phyloP scores from a whole-genome alignment of 1,139 yeast species.

The Nakaseomyces glabratus region DNA sequence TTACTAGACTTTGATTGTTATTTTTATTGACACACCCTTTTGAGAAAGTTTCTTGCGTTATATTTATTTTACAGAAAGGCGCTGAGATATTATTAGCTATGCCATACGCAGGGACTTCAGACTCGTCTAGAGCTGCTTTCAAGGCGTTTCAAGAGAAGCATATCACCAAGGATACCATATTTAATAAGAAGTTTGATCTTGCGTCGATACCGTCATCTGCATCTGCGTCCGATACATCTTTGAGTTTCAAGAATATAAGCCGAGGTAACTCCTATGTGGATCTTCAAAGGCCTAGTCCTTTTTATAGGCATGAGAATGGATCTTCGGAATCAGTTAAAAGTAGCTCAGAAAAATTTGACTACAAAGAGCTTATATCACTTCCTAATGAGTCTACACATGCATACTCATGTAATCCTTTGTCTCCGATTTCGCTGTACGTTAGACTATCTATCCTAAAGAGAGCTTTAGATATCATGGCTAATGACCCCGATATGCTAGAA shows the following conservation, averaged over 20 bases:
- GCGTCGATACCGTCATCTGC: constrained; percentile 9
- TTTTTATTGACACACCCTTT: no score
- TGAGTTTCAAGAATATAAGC: background rate
- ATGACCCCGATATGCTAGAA: constrained; percentile 25
- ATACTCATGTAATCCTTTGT: constrained; percentile 72
- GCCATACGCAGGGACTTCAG: no score
- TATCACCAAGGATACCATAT: constrained; percentile 9
- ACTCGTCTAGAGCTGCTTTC: constrained; percentile 14
- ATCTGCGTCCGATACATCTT: constrained; percentile 5
- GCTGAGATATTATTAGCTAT: no score
- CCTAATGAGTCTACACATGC: constrained; percentile 80
- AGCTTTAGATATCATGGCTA: constrained; percentile 51
- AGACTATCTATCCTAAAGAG: constrained; percentile 66
- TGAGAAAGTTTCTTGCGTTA: no score
- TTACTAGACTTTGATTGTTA: no score
- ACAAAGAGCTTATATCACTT: constrained; percentile 41
- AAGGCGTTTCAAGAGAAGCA: constrained; percentile 15
- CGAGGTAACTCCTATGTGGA: background rate
- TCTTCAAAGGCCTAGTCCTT: background rate
- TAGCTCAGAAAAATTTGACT: constrained; percentile 13
- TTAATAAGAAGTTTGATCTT: constrained; percentile 5
- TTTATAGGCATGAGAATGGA: constrained; percentile 5
- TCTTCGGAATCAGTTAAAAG: constrained; percentile 13
- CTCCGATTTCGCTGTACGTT: constrained; percentile 72
- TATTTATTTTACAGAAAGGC: no score